Evolutionary conservation across 345 rosid genomes (phyloP).

Genomic region (Brassica napus): Da-Ae NC_063434.1:20544001-20544500

Average conservation of each 20-base stretch:
- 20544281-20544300: conserved; percentile 11
- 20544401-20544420: no score
- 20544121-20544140: conserved; percentile 34
- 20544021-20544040: neutral
- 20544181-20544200: conserved; percentile 24
- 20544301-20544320: neutral
- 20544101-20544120: conserved; percentile 9
- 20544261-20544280: conserved; percentile 37
- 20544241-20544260: conserved; percentile 27
- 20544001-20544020: neutral
- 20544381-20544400: neutral
- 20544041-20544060: conserved; percentile 12
- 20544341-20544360: conserved; percentile 13
- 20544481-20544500: neutral
- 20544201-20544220: conserved; percentile 36
- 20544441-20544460: no score
- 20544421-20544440: neutral
- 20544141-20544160: conserved; percentile 31
- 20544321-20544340: conserved; percentile 2
- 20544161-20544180: conserved; percentile 13
- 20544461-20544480: no score
- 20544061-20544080: conserved; percentile 5
- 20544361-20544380: neutral
- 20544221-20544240: conserved; percentile 6
- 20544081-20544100: conserved; percentile 32